Evolutionary conservation across 192 early-diverging fungal species (phyloP).

Genomic region (Coemansia sp.): DNA sequence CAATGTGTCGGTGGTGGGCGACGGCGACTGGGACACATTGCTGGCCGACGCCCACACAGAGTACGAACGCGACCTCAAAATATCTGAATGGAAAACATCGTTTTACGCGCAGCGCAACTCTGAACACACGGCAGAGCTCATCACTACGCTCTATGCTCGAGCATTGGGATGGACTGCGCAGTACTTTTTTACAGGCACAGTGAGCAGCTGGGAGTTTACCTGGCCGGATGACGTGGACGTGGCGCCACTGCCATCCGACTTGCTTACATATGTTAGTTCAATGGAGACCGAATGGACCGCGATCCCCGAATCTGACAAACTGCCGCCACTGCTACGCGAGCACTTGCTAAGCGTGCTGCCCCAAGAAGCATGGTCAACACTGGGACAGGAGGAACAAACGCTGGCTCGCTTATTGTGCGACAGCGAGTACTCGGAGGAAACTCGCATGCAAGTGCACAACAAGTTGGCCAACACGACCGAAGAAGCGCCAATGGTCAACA

Average conservation of each 20-base stretch:
- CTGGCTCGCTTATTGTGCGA: constrained; percentile 17
- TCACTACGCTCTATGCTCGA: constrained; percentile 22
- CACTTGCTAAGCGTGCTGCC: constrained; percentile 44
- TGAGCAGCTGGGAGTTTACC: constrained; percentile 37
- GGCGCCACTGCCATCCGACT: constrained; percentile 35
- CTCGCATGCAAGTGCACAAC: constrained; percentile 11
- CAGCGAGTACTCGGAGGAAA: constrained; percentile 9
- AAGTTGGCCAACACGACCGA: constrained; percentile 1
- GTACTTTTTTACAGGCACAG: constrained; percentile 35
- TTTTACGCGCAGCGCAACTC: constrained; percentile 14
- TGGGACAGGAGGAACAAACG: constrained; percentile 2
- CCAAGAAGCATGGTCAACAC: constrained; percentile 13
- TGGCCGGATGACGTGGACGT: constrained; percentile 30
- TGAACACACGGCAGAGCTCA: neutral
- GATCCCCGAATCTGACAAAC: constrained; percentile 3
- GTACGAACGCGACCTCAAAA: constrained; percentile 10
- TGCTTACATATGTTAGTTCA: constrained; percentile 6
- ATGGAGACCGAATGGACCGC: constrained; percentile 5
- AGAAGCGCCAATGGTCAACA: constrained; percentile 9
- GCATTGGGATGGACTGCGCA: constrained; percentile 37
- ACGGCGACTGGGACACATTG: constrained; percentile 29
- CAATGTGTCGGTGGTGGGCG: constrained; percentile 20
- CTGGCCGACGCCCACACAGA: constrained; percentile 28
- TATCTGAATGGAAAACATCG: constrained; percentile 15
- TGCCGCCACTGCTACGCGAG: constrained; percentile 27